Percentiles rank a stretch among this genome's conserved stretches.
phyloP scores from a whole-genome alignment of 306 rosid genomes.

The Dicorynia guianensis region DNA sequence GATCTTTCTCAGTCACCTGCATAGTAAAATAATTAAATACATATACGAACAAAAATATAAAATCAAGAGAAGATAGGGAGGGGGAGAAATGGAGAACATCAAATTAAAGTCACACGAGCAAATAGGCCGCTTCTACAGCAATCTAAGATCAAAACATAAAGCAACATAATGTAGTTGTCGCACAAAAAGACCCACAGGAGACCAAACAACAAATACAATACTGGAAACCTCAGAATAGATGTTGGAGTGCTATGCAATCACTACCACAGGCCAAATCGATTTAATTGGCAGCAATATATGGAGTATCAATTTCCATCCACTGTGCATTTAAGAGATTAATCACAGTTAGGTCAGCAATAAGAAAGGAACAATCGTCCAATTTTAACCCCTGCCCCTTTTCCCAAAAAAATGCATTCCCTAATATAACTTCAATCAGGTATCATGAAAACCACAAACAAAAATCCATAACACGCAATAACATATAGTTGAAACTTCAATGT shows the following conservation, averaged over 20 bases:
- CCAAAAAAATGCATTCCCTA: too few species aligned
- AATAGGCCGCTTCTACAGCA: background rate
- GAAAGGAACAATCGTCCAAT: background rate
- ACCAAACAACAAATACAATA: background rate
- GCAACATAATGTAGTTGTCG: constrained; percentile 3
- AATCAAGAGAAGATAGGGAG: background rate
- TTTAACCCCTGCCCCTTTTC: background rate
- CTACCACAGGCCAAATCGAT: constrained; percentile 15
- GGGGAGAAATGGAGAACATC: background rate
- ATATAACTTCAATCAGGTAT: background rate
- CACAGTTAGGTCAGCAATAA: background rate
- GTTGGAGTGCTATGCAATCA: constrained; percentile 10
- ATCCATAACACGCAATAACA: background rate
- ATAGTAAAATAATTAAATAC: constrained; percentile 12
- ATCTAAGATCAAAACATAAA: constrained; percentile 19
- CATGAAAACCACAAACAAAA: background rate
- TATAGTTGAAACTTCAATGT: constrained; percentile 11
- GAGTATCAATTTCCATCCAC: background rate
- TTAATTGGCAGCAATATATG: background rate
- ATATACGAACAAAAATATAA: background rate
- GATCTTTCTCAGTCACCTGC: constrained; percentile 75
- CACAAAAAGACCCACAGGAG: constrained; percentile 17
- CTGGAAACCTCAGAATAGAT: background rate
- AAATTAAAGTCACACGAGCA: background rate
- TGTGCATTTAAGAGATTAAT: constrained; percentile 16